Conservation (phyloP, 2,329 filamentous ascomycete species). For the Epichloe coenophiala region DNA sequence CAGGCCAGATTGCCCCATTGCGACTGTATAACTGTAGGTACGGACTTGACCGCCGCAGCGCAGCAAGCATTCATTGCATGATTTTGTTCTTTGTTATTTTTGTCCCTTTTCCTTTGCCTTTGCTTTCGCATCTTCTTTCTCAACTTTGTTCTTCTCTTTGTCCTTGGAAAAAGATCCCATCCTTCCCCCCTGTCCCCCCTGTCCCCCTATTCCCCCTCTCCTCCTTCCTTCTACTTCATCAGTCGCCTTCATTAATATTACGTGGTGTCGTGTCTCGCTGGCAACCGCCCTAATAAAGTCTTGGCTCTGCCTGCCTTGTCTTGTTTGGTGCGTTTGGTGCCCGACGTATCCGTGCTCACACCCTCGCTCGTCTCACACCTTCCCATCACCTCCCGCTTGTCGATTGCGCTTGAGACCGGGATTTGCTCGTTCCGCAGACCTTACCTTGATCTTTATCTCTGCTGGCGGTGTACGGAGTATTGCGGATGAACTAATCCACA, state of each 20-base stretch:
- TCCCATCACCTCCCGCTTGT: background rate
- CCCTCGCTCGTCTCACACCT: background rate
- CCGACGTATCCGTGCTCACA: constrained; percentile 4
- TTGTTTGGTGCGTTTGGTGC: constrained; percentile 1
- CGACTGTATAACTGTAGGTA: background rate
- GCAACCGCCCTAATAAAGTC: background rate
- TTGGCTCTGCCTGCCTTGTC: background rate
- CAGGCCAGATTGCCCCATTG: background rate
- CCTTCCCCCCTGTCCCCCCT: background rate
- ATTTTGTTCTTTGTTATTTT: background rate
- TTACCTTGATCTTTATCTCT: constrained; percentile 1
- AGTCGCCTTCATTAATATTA: background rate
- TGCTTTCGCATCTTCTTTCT: background rate
- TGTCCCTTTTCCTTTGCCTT: background rate
- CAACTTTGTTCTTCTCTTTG: background rate
- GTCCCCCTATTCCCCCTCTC: background rate
- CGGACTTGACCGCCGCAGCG: background rate
- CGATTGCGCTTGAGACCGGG: background rate
- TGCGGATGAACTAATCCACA: background rate
- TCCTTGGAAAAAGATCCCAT: background rate
- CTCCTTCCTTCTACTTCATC: background rate
- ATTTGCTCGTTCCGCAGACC: background rate
- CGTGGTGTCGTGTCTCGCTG: background rate
- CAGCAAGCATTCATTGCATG: background rate
- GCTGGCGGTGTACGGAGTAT: background rate